Conservation (phyloP, 108 stramenopile species). For the Skeletonema potamos region DNA sequence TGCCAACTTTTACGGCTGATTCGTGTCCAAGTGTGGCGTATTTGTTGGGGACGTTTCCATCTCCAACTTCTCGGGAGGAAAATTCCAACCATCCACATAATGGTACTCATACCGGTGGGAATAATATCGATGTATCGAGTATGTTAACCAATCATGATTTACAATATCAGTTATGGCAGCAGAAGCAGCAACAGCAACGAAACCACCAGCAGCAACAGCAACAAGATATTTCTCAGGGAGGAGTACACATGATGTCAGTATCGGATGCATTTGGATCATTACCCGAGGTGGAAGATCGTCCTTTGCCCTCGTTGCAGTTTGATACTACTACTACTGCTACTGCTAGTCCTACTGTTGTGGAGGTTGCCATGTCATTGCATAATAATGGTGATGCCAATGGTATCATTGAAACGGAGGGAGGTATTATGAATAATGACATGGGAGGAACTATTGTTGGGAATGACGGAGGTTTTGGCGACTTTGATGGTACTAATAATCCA, state of each 20-base stretch:
- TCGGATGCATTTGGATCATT: slow-evolving; percentile 38
- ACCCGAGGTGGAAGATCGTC: slow-evolving; percentile 39
- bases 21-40: slow-evolving; percentile 22
- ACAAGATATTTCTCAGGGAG: not conserved
- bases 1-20: slow-evolving; percentile 34
- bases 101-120: not conserved
- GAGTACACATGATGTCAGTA: slow-evolving; percentile 10
- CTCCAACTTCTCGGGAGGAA: not conserved
- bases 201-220: not conserved
- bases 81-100: not conserved
- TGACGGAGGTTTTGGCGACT: not conserved
- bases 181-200: slow-evolving; percentile 7
- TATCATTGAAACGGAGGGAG: no score
- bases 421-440: not conserved
- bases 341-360: not conserved
- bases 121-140: not conserved
- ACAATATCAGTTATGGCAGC: slow-evolving; percentile 21
- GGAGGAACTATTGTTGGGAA: not conserved
- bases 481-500: not conserved
- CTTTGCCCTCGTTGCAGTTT: slow-evolving; percentile 28
- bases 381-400: not conserved
- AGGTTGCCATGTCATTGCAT: not conserved
- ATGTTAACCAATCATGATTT: slow-evolving; percentile 26
- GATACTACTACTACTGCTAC: not conserved
- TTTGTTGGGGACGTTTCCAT: slow-evolving; percentile 32